Evolutionary conservation across 1,139 yeast genomes (phyloP).

Genomic region (Maudiozyma humilis): DNA sequence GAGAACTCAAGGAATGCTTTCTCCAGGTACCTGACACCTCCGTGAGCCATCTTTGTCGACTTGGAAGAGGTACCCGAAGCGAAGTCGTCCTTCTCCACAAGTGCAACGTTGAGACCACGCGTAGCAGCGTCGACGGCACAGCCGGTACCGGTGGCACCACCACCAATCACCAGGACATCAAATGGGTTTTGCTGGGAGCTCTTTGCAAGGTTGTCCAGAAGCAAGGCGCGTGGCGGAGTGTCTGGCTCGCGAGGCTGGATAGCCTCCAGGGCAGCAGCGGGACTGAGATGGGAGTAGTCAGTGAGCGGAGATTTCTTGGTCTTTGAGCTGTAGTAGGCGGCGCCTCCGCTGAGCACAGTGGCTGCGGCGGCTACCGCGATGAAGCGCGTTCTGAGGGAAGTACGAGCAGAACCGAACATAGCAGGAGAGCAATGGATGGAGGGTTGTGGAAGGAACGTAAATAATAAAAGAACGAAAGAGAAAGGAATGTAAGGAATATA

Average conservation of each 20-base stretch:
- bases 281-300: background rate
- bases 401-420: background rate
- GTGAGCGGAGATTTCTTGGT: conserved; percentile 4
- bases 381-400: background rate
- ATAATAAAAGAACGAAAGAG: too few relatives aligned
- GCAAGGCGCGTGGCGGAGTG: conserved; percentile 33
- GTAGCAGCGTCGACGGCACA: conserved; percentile 88
- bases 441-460: background rate
- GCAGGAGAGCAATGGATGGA: background rate
- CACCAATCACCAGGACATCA: conserved; percentile 82
- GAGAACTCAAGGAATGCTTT: conserved; percentile 88
- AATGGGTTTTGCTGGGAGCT: conserved; percentile 42
- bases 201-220: conserved; percentile 30
- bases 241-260: background rate
- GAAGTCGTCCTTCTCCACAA: conserved; percentile 80
- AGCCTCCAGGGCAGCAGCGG: background rate
- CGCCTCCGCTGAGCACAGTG: conserved; percentile 11
- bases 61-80: conserved; percentile 90
- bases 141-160: conserved; percentile 95
- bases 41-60: conserved; percentile 96
- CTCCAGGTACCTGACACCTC: conserved; percentile 92
- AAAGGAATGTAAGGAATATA: too few relatives aligned
- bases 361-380: conserved; percentile 13
- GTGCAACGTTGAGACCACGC: conserved; percentile 81
- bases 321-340: background rate